phyloP scores from a whole-genome alignment of 1,139 yeast species.

The Meyerozyma sp. region DNA sequence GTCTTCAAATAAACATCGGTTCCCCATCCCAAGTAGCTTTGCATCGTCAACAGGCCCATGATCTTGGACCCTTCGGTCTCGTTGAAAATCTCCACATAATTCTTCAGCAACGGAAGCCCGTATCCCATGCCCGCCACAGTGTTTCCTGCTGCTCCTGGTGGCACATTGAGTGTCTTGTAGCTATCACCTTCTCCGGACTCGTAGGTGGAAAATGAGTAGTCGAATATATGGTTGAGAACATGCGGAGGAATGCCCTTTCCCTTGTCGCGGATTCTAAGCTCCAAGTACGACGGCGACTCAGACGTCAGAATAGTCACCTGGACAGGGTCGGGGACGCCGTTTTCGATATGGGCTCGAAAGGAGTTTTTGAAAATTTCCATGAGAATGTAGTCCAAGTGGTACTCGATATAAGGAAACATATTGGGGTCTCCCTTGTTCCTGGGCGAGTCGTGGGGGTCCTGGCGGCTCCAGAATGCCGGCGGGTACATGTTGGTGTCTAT shows the following conservation, averaged over 20 bases:
- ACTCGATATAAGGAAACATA: constrained; percentile 73
- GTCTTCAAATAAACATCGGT: constrained; percentile 42
- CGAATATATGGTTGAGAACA: constrained; percentile 63
- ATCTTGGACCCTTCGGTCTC: constrained; percentile 20
- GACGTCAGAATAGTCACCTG: constrained; percentile 62
- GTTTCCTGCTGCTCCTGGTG: constrained; percentile 68
- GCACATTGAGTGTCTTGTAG: constrained; percentile 55
- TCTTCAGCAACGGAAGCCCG: constrained; percentile 79
- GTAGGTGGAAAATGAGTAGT: constrained; percentile 80
- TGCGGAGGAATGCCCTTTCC: constrained; percentile 84
- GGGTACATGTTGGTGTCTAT: constrained; percentile 43
- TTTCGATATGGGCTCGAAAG: constrained; percentile 80
- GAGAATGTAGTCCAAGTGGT: constrained; percentile 79
- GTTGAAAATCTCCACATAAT: constrained; percentile 42
- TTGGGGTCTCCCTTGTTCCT: constrained; percentile 15
- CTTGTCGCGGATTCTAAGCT: constrained; percentile 72
- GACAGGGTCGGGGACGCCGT: constrained; percentile 54
- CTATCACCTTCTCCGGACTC: constrained; percentile 56
- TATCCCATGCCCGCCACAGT: constrained; percentile 95
- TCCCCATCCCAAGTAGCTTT: constrained; percentile 83
- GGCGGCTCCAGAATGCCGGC: constrained; percentile 29
- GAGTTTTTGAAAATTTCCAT: constrained; percentile 87
- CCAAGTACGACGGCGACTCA: constrained; percentile 37
- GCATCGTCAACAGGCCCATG: constrained; percentile 70
- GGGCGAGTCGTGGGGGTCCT: constrained; percentile 21